Percentiles rank a stretch among this genome's conserved stretches.
Conservation (phyloP, 768 basidiomycete species). For the Rhodotorula toruloides region DNA sequence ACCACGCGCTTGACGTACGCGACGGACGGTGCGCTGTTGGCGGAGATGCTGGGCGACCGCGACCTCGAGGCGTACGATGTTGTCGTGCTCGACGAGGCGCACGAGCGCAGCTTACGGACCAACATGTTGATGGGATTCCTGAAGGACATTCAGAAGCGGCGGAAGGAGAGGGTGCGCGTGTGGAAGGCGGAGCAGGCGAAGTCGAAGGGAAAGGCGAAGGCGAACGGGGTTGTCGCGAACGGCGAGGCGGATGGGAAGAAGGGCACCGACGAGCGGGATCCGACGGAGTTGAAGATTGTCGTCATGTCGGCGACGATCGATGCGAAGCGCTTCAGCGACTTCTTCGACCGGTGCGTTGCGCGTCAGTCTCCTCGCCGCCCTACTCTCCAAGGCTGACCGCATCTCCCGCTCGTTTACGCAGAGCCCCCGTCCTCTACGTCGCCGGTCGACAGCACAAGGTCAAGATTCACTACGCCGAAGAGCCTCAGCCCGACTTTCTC, state of each 20-base stretch:
- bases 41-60: slow-evolving; percentile 77
- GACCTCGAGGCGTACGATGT: slow-evolving; percentile 75
- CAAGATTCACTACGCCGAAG: slow-evolving; percentile 68
- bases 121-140: slow-evolving; percentile 87
- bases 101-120: slow-evolving; percentile 89
- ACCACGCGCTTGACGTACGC: slow-evolving; percentile 86
- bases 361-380: not conserved
- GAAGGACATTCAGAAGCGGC: slow-evolving; percentile 66
- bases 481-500: slow-evolving; percentile 73
- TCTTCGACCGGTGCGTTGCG: slow-evolving; percentile 71
- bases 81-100: slow-evolving; percentile 91
- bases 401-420: slow-evolving; percentile 46
- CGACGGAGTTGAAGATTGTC: slow-evolving; percentile 76
- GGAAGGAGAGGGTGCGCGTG: slow-evolving; percentile 53
- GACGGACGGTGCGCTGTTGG: slow-evolving; percentile 95
- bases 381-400: not conserved
- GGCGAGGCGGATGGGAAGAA: slow-evolving; percentile 55
- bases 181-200: slow-evolving; percentile 44
- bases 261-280: slow-evolving; percentile 35
- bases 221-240: too few relatives aligned
- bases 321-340: slow-evolving; percentile 85
- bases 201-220: slow-evolving; percentile 54
- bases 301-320: slow-evolving; percentile 98
- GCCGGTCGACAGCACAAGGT: slow-evolving; percentile 92
- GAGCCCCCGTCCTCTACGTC: slow-evolving; percentile 82